phyloP scores from a whole-genome alignment of 2,329 filamentous ascomycete species.

The Penicillium sp. region DNA sequence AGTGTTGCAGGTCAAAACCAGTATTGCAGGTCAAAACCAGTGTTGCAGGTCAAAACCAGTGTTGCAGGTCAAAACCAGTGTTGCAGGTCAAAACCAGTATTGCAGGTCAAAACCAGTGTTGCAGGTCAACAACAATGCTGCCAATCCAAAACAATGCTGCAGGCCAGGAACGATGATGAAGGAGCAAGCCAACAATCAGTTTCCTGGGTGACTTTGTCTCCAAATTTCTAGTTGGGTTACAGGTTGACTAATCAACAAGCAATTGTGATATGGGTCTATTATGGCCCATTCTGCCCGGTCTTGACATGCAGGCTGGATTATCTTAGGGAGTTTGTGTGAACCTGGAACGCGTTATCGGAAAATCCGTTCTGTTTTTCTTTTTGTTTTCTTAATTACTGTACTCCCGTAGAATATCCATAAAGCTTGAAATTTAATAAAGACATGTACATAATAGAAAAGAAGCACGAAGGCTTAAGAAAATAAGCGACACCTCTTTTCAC shows the following conservation, averaged over 20 bases:
- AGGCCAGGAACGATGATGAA: not conserved
- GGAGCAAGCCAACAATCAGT: no score
- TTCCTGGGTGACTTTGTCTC: no score
- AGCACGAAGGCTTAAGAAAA: not conserved
- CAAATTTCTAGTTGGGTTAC: no score
- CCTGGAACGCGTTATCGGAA: not conserved
- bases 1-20: not conserved
- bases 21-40: not conserved
- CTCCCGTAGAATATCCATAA: not conserved
- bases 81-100: not conserved
- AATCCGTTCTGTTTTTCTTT: no score
- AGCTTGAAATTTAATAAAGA: not conserved
- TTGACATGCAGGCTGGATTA: not conserved
- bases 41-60: not conserved
- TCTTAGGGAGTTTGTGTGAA: not conserved
- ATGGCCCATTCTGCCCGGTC: not conserved
- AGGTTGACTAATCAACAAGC: not conserved
- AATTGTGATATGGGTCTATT: not conserved
- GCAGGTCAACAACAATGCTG: not conserved
- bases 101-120: not conserved
- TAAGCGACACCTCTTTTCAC: not conserved
- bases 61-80: not conserved
- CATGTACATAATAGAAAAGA: not conserved
- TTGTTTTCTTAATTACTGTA: not conserved
- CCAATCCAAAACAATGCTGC: not conserved